These are phyloP conservation scores for Boechera divaricarpa DNA, from an alignment of 345 rosid genomes.

Conservation along the genomic window DNA sequence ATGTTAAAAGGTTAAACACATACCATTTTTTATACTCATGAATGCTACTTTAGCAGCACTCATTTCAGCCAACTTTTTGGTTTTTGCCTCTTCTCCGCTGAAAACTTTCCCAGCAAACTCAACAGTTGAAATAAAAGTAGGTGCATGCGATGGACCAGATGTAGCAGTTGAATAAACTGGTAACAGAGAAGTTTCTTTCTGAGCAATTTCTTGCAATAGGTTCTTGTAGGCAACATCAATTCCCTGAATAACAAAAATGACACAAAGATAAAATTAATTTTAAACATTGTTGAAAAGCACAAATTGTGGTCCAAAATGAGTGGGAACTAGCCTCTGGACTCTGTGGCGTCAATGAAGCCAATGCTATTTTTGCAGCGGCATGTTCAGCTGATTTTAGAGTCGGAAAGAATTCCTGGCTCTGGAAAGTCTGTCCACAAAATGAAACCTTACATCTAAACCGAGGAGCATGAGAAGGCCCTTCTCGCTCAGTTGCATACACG, in stretches of 20 bases:
- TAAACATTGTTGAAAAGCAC: not conserved
- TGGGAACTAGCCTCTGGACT: conserved; percentile 47
- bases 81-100: conserved; percentile 56
- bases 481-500: conserved; percentile 51
- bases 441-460: conserved; percentile 59
- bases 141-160: conserved; percentile 59
- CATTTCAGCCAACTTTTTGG: conserved; percentile 67
- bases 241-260: conserved; percentile 45
- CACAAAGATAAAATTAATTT: not conserved
- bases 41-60: conserved; percentile 78
- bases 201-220: conserved; percentile 64
- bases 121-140: conserved; percentile 56
- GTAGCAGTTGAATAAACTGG: conserved; percentile 54
- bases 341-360: conserved; percentile 47
- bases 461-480: conserved; percentile 68
- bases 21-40: conserved; percentile 45
- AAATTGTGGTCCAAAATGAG: not conserved
- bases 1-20: not conserved
- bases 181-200: conserved; percentile 48
- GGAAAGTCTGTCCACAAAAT: conserved; percentile 54
- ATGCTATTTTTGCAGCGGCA: conserved; percentile 67
- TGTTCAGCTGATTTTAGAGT: conserved; percentile 68
- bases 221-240: conserved; percentile 58
- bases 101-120: conserved; percentile 51
- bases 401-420: conserved; percentile 47